Evolutionary conservation across 441 rosid genomes (phyloP).

Genomic region (Corymbia citriodora): DNA sequence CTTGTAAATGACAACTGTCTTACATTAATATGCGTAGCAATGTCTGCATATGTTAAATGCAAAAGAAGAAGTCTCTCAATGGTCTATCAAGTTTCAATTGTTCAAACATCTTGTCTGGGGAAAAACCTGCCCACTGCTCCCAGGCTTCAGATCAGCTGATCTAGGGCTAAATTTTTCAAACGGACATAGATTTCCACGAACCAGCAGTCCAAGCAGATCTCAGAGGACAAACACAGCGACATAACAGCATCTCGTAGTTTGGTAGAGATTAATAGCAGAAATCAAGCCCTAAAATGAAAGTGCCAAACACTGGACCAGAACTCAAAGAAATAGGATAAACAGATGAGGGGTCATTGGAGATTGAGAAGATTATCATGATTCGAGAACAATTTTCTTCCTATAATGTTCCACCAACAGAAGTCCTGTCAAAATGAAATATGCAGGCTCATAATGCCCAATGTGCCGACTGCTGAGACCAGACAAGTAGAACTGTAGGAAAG

Average conservation of each 20-base stretch:
- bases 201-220: background rate
- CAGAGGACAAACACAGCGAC: background rate
- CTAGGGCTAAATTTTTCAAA: background rate
- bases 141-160: background rate
- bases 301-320: background rate
- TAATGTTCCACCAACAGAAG: background rate
- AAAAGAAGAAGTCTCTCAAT: background rate
- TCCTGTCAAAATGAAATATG: background rate
- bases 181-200: background rate
- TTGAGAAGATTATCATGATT: background rate
- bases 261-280: background rate
- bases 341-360: background rate
- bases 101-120: background rate
- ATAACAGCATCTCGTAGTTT: background rate
- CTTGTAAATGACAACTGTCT: background rate
- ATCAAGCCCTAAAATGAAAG: background rate
- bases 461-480: background rate
- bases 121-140: background rate
- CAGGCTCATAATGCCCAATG: background rate
- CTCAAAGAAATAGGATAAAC: background rate
- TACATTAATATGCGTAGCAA: background rate
- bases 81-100: background rate
- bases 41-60: background rate
- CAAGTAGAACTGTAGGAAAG: background rate
- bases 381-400: background rate